Evolutionary conservation across 768 basidiomycete species (phyloP).

Genomic region (Lactifluus piperatus): DNA sequence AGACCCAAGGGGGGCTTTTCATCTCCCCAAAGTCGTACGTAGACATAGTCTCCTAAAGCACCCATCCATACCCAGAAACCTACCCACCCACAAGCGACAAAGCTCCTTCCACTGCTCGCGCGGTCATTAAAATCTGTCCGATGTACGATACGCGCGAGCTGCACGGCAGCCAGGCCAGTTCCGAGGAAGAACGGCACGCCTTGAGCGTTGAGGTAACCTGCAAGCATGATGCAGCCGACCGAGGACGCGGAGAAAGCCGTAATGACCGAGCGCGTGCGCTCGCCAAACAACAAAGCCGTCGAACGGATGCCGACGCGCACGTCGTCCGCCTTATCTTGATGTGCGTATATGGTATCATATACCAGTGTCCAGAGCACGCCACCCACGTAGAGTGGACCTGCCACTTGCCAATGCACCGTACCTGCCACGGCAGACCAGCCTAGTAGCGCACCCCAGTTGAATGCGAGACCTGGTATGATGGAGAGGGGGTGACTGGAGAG

Average conservation of each 20-base stretch:
- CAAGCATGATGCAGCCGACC: conserved; percentile 63
- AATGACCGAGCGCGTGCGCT: conserved; percentile 67
- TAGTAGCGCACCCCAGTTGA: conserved; percentile 94
- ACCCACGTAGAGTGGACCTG: conserved; percentile 82
- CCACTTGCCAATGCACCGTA: conserved; percentile 69
- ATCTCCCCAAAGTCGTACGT: conserved; percentile 14
- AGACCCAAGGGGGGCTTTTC: background rate
- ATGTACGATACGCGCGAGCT: conserved; percentile 69
- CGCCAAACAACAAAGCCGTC: conserved; percentile 86
- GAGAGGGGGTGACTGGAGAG: background rate
- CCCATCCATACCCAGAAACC: conserved; percentile 88
- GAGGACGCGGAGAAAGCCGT: conserved; percentile 63
- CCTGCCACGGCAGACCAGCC: conserved; percentile 95
- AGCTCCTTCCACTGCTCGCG: conserved; percentile 83
- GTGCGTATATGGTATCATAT: conserved; percentile 97
- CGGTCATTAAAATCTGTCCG: conserved; percentile 69
- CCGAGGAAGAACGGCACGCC: conserved; percentile 75
- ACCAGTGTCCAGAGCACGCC: conserved; percentile 91
- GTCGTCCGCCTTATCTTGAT: conserved; percentile 97
- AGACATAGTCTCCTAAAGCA: conserved; percentile 56
- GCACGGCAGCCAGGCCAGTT: conserved; percentile 58
- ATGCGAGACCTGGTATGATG: conserved; percentile 62
- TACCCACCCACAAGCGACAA: conserved; percentile 79
- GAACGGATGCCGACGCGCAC: conserved; percentile 82
- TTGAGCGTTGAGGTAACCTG: conserved; percentile 74